Evolutionary conservation across 495 filamentous ascomycete genomes (phyloP).

Genomic region (Penicillium salamii): DNA sequence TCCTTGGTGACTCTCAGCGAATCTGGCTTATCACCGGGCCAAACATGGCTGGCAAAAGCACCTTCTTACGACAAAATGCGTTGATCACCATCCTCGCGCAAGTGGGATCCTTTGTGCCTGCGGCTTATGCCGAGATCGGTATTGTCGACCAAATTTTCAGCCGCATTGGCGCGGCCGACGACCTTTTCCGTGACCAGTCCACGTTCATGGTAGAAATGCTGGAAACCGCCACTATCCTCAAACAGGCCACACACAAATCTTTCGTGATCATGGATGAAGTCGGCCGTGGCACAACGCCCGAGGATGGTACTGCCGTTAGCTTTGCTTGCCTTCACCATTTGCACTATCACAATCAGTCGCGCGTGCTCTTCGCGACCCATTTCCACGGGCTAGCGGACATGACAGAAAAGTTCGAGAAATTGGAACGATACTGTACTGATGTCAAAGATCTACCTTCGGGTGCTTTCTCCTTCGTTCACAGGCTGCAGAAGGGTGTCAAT

Average conservation of each 20-base stretch:
- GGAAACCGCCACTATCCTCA: conserved; percentile 51
- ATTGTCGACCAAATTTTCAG: conserved; percentile 92
- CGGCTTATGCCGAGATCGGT: conserved; percentile 76
- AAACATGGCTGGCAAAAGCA: conserved; percentile 99
- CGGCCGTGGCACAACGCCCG: conserved; percentile 87
- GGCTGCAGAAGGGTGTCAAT: conserved; percentile 78
- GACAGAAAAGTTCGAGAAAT: conserved; percentile 56
- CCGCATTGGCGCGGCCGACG: conserved; percentile 88
- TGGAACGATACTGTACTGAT: conserved; percentile 89
- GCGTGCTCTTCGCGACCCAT: conserved; percentile 90
- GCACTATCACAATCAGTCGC: conserved; percentile 68
- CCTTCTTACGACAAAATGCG: conserved; percentile 91
- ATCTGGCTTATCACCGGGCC: conserved; percentile 93
- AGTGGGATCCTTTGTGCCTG: conserved; percentile 87
- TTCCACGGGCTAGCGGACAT: conserved; percentile 85
- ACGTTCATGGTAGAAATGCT: conserved; percentile 80
- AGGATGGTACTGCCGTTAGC: conserved; percentile 85
- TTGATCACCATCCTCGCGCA: conserved; percentile 91
- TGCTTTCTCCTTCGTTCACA: conserved; percentile 83
- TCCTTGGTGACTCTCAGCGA: conserved; percentile 63
- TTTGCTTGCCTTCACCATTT: conserved; percentile 86
- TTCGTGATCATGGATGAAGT: conserved; percentile 99
- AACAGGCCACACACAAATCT: conserved; percentile 50
- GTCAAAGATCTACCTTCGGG: conserved; percentile 64
- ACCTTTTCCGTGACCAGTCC: conserved; percentile 85